phyloP scores from a whole-genome alignment of 345 rosid species.

The Gossypium turneri region DNA sequence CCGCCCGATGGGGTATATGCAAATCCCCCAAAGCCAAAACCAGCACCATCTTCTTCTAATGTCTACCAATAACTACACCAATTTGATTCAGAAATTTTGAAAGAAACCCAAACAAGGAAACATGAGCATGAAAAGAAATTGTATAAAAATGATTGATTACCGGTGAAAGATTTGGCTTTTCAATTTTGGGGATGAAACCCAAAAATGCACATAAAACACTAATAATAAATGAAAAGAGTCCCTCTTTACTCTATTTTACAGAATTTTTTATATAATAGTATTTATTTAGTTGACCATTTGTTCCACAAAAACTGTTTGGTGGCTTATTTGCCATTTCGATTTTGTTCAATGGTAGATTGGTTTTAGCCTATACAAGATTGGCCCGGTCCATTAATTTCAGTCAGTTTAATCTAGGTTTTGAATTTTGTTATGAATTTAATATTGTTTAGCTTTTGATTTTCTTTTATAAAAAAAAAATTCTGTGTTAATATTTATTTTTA shows the following conservation, averaged over 20 bases:
- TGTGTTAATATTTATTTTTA: too few relatives aligned
- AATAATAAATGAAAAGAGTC: too few relatives aligned
- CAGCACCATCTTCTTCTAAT: slow-evolving; percentile 55
- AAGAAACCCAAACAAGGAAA: not conserved
- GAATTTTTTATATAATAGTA: too few relatives aligned
- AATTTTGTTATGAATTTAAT: too few relatives aligned
- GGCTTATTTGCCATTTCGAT: not conserved
- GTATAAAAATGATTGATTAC: not conserved
- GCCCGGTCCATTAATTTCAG: not conserved
- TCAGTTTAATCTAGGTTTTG: too few relatives aligned
- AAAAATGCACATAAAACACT: not conserved
- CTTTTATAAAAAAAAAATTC: too few relatives aligned
- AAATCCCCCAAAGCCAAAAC: slow-evolving; percentile 87
- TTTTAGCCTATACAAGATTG: not conserved
- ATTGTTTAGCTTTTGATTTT: too few relatives aligned
- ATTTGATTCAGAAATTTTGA: not conserved
- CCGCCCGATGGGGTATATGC: slow-evolving; percentile 80
- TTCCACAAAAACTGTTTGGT: not conserved
- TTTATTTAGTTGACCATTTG: not conserved
- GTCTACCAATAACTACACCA: not conserved
- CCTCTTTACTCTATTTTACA: not conserved
- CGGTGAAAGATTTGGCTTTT: not conserved
- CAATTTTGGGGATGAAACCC: not conserved
- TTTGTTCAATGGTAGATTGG: not conserved
- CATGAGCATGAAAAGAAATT: not conserved